Conservation (phyloP, 2,329 filamentous ascomycete genomes). For the Cytospora leucostoma region DNA sequence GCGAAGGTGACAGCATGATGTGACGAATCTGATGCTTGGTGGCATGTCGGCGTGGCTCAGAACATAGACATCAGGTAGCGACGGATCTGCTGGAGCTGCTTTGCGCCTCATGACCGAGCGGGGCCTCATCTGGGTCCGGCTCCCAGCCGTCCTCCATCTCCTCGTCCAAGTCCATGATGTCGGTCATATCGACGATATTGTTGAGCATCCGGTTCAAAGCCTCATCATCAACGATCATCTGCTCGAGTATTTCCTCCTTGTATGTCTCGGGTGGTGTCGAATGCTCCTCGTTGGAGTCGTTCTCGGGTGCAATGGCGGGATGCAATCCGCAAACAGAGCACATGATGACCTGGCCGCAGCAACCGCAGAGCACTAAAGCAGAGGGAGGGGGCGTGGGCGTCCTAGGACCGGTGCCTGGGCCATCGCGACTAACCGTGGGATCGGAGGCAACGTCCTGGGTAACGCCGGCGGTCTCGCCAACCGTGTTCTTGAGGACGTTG, state of each 20-base stretch:
- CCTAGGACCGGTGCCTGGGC: constrained; percentile 30
- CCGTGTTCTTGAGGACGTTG: constrained; percentile 87
- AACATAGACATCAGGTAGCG: constrained; percentile 2
- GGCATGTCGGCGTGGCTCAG: background rate
- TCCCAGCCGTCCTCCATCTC: constrained; percentile 27
- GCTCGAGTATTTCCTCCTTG: constrained; percentile 20
- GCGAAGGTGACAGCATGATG: background rate
- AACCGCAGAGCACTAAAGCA: constrained; percentile 44
- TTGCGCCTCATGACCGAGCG: background rate
- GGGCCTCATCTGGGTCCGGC: constrained; percentile 19
- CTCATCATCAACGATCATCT: constrained; percentile 26
- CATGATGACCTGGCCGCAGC: constrained; percentile 48
- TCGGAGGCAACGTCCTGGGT: constrained; percentile 96
- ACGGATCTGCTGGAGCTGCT: constrained; percentile 3
- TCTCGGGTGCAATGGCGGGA: constrained; percentile 28
- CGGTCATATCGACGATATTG: constrained; percentile 21
- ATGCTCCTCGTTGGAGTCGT: constrained; percentile 27
- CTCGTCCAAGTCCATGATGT: constrained; percentile 25
- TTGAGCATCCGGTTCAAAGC: constrained; percentile 35
- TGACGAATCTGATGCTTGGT: background rate
- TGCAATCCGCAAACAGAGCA: constrained; percentile 43
- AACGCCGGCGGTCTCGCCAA: constrained; percentile 94
- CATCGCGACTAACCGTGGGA: constrained; percentile 83
- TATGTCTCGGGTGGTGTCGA: constrained; percentile 23
- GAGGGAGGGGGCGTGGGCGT: constrained; percentile 16